A percentile compares a stretch with the other conserved stretches of the same genome.
Conservation (phyloP, 352 stramenopile species). For the Phytopythium vexans region DNA sequence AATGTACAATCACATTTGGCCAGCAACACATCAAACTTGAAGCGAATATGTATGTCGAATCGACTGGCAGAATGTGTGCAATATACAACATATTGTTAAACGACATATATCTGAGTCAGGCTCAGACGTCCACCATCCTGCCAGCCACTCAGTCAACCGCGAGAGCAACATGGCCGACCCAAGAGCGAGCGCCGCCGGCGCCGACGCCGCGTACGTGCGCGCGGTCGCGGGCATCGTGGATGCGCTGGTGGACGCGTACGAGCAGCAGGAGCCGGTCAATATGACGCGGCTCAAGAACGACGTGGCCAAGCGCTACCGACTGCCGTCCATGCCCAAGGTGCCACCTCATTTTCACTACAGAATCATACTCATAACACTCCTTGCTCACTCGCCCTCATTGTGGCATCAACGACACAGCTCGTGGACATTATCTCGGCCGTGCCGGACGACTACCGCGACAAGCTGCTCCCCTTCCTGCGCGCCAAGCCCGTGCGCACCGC, state of each 20-base stretch:
- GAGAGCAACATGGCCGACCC: too few relatives aligned
- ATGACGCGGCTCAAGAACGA: conserved; percentile 93
- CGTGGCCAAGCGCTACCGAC: conserved; percentile 87
- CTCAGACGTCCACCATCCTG: too few relatives aligned
- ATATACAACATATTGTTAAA: too few relatives aligned
- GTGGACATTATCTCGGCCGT: conserved; percentile 96
- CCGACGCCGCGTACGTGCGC: conserved; percentile 56
- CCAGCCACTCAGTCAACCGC: too few relatives aligned
- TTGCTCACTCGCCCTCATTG: background rate
- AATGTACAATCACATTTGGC: too few relatives aligned
- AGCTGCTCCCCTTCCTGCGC: conserved; percentile 91
- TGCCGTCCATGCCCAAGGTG: conserved; percentile 89
- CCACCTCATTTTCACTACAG: too few relatives aligned
- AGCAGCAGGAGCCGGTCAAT: conserved; percentile 88
- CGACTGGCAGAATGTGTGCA: too few relatives aligned
- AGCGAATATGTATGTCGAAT: too few relatives aligned
- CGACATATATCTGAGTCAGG: too few relatives aligned
- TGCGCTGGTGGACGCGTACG: conserved; percentile 89
- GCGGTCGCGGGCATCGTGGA: conserved; percentile 91
- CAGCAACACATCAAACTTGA: too few relatives aligned
- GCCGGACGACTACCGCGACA: conserved; percentile 89
- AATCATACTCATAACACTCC: background rate
- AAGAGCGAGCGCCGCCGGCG: background rate
- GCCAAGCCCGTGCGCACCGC: conserved; percentile 95
- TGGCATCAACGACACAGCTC: conserved; percentile 33